A percentile compares a stretch with the other conserved stretches of the same genome.
Evolutionary conservation across 345 rosid species (phyloP).

Genomic region (Crucihimalaya himalaica): DNA sequence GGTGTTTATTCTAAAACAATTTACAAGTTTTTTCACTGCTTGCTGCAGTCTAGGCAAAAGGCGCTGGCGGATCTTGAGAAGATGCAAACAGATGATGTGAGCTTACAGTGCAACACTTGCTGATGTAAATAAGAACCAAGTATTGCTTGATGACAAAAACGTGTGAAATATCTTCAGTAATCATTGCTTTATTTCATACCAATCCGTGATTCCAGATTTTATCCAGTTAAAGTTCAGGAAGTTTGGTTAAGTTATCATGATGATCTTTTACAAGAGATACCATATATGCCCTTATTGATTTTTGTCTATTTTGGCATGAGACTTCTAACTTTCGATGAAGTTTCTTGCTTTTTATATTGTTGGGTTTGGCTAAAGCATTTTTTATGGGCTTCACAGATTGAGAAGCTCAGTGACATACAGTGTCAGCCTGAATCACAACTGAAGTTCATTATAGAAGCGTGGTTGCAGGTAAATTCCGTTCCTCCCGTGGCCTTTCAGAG

Average conservation of each 20-base stretch:
- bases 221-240: background rate
- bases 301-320: conserved; percentile 5
- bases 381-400: conserved; percentile 50
- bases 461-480: conserved; percentile 67
- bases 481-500: background rate
- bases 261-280: background rate
- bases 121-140: conserved; percentile 33
- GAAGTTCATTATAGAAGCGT: conserved; percentile 83
- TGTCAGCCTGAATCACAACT: conserved; percentile 86
- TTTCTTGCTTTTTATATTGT: background rate
- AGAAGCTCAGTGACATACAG: conserved; percentile 78
- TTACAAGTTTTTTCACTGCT: conserved; percentile 25
- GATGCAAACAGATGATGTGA: conserved; percentile 80
- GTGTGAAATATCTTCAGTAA: conserved; percentile 7
- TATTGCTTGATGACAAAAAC: conserved; percentile 27
- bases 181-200: background rate
- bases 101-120: conserved; percentile 40
- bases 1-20: background rate
- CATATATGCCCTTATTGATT: conserved; percentile 1
- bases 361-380: conserved; percentile 26
- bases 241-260: conserved; percentile 2
- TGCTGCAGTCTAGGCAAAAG: conserved; percentile 85
- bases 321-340: background rate
- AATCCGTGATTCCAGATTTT: background rate
- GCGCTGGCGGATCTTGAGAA: conserved; percentile 74